phyloP scores from a whole-genome alignment of 768 basidiomycete genomes.

The Amanita muscaria region DNA sequence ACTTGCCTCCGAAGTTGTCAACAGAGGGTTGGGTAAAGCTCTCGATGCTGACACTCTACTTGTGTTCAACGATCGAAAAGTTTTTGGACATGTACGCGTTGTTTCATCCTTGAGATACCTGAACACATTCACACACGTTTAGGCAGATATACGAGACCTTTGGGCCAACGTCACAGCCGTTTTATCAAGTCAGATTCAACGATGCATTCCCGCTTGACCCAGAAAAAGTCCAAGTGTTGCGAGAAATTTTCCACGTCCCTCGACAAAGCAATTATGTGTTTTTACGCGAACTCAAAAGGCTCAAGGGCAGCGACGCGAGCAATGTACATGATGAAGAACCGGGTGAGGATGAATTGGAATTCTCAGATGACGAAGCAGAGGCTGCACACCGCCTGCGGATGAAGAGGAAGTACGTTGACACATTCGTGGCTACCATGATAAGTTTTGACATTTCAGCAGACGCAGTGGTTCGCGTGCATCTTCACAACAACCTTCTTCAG shows the following conservation, averaged over 20 bases:
- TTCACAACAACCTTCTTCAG: slow-evolving; percentile 49
- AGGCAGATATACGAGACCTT: slow-evolving; percentile 88
- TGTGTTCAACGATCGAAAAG: slow-evolving; percentile 81
- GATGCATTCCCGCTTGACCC: slow-evolving; percentile 52
- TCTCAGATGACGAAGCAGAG: slow-evolving; percentile 93
- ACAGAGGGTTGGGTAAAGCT: slow-evolving; percentile 47
- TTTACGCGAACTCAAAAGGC: slow-evolving; percentile 53
- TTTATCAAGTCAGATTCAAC: slow-evolving; percentile 84
- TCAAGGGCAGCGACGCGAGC: slow-evolving; percentile 89
- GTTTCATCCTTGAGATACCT: not conserved
- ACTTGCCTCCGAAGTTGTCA: slow-evolving; percentile 30
- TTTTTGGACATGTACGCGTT: slow-evolving; percentile 78
- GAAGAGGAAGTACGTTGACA: slow-evolving; percentile 45
- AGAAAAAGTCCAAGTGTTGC: slow-evolving; percentile 43
- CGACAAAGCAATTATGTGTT: slow-evolving; percentile 79
- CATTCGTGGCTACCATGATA: slow-evolving; percentile 4
- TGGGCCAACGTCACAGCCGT: slow-evolving; percentile 82
- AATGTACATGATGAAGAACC: slow-evolving; percentile 95
- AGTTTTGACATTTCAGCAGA: slow-evolving; percentile 24
- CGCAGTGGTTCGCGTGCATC: slow-evolving; percentile 45
- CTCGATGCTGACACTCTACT: slow-evolving; percentile 87
- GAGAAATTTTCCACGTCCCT: slow-evolving; percentile 77
- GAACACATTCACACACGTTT: slow-evolving; percentile 12
- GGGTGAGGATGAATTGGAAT: slow-evolving; percentile 83
- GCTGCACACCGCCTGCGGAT: slow-evolving; percentile 54